phyloP scores from a whole-genome alignment of 768 basidiomycete species.

The Psilocybe azurescens region DNA sequence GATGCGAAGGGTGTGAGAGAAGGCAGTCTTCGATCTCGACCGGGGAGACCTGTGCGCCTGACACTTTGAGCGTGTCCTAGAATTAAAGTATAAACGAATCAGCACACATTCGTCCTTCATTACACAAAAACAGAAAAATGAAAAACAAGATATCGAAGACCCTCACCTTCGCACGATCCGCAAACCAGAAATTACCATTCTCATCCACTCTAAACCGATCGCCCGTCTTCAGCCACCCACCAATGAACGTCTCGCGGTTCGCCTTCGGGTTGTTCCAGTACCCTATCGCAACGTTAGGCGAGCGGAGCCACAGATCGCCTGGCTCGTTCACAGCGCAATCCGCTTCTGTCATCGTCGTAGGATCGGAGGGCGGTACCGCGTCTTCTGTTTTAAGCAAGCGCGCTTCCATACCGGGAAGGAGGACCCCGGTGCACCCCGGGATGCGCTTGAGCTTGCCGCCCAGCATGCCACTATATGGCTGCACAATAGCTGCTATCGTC shows the following conservation, averaged over 20 bases:
- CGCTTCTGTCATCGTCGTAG: constrained; percentile 38
- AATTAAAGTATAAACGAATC: no score
- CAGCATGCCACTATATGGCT: constrained; percentile 50
- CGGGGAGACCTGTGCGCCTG: constrained; percentile 81
- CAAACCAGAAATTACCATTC: constrained; percentile 71
- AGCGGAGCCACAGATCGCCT: constrained; percentile 69
- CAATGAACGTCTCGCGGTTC: constrained; percentile 66
- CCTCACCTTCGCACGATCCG: constrained; percentile 75
- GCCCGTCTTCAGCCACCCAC: constrained; percentile 80
- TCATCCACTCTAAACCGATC: constrained; percentile 69
- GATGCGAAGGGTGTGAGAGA: constrained; percentile 60
- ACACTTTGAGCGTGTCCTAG: constrained; percentile 82
- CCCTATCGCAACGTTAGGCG: constrained; percentile 62
- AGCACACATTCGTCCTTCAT: no score
- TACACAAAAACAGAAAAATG: background rate
- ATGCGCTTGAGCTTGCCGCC: constrained; percentile 45
- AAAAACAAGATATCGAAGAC: background rate
- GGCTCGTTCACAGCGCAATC: constrained; percentile 50
- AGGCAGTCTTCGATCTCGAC: constrained; percentile 76
- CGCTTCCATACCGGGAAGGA: constrained; percentile 68
- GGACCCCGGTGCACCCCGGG: constrained; percentile 57
- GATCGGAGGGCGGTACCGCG: constrained; percentile 34
- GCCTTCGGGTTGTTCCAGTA: constrained; percentile 78
- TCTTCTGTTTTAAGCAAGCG: constrained; percentile 60
- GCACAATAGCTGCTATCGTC: constrained; percentile 58